phyloP scores from a whole-genome alignment of 768 basidiomycete species.

The Auricularia cornea region DNA sequence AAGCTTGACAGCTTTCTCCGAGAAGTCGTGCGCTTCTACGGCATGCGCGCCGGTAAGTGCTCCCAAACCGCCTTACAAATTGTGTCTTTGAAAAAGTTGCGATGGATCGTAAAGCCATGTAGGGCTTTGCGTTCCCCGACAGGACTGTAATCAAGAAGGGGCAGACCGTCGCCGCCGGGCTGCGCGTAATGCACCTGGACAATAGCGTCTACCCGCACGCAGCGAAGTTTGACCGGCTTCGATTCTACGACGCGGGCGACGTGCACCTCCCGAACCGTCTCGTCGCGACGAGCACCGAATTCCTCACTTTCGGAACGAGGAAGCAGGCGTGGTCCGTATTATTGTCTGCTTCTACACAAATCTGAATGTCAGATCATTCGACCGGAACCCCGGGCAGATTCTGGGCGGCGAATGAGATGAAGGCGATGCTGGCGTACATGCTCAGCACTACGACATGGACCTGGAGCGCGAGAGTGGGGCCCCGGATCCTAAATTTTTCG shows the following conservation, averaged over 20 bases:
- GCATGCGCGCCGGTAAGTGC: slow-evolving; percentile 21
- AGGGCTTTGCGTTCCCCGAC: slow-evolving; percentile 27
- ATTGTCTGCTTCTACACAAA: not conserved
- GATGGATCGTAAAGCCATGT: slow-evolving; percentile 20
- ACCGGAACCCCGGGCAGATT: slow-evolving; percentile 34
- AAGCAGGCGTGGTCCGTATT: slow-evolving; percentile 26
- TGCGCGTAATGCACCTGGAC: slow-evolving; percentile 1
- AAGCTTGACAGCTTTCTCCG: slow-evolving; percentile 39
- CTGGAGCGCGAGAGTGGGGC: not conserved
- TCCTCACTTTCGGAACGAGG: slow-evolving; percentile 29
- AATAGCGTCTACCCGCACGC: not conserved
- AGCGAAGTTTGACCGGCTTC: slow-evolving; percentile 1
- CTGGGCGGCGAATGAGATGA: slow-evolving; percentile 33
- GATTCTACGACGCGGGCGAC: slow-evolving; percentile 10
- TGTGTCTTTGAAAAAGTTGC: slow-evolving; percentile 1
- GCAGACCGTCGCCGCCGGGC: slow-evolving; percentile 11
- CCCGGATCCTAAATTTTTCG: too few relatives aligned
- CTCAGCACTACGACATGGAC: too few relatives aligned
- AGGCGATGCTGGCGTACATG: too few relatives aligned
- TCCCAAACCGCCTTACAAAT: not conserved
- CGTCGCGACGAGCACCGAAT: slow-evolving; percentile 25
- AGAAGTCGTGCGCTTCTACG: slow-evolving; percentile 29
- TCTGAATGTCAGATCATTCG: too few relatives aligned
- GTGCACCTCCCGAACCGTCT: slow-evolving; percentile 19
- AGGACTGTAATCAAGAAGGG: slow-evolving; percentile 22